These are phyloP conservation scores for Epicoccum nigrum DNA, from an alignment of 2,329 filamentous ascomycete genomes.

Conservation along the genomic window DNA sequence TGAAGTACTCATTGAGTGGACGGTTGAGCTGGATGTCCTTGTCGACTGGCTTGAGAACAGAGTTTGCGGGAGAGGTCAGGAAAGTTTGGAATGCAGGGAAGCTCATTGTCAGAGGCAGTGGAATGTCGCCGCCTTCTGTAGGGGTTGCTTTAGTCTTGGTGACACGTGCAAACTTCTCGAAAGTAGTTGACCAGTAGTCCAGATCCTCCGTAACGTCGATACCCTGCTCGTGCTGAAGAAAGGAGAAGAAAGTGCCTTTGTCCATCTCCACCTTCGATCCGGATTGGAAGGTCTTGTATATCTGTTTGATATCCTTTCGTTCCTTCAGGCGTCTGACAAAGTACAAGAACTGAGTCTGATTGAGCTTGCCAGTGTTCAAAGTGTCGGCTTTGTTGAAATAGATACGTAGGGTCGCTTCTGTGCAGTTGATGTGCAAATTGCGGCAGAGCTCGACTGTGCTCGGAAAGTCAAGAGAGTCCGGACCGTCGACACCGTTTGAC, in stretches of 20 bases:
- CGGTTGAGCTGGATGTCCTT: constrained; percentile 72
- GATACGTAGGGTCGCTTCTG: constrained; percentile 71
- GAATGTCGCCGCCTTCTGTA: constrained; percentile 38
- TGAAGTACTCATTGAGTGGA: constrained; percentile 95
- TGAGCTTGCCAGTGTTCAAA: constrained; percentile 68
- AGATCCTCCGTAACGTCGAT: constrained; percentile 74
- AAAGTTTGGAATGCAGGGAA: constrained; percentile 75
- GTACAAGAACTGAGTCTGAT: constrained; percentile 79
- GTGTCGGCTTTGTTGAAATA: constrained; percentile 77
- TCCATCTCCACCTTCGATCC: constrained; percentile 69
- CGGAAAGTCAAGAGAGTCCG: constrained; percentile 75
- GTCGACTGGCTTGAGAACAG: constrained; percentile 67
- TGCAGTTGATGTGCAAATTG: constrained; percentile 89
- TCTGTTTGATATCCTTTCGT: constrained; percentile 76
- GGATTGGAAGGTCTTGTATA: constrained; percentile 68
- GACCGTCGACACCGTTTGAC: constrained; percentile 58
- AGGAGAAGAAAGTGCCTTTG: constrained; percentile 73
- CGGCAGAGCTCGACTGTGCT: constrained; percentile 85
- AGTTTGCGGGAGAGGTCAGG: constrained; percentile 61
- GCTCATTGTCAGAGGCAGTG: constrained; percentile 68
- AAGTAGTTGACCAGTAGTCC: constrained; percentile 72
- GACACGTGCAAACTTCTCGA: constrained; percentile 66
- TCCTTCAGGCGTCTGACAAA: constrained; percentile 86
- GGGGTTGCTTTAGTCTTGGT: constrained; percentile 51
- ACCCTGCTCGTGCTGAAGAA: constrained; percentile 74